These are phyloP conservation scores for barley (Hordeum vulgare) DNA, from an alignment of 176 grass and related monocot species.

Conservation along the genomic window DNA sequence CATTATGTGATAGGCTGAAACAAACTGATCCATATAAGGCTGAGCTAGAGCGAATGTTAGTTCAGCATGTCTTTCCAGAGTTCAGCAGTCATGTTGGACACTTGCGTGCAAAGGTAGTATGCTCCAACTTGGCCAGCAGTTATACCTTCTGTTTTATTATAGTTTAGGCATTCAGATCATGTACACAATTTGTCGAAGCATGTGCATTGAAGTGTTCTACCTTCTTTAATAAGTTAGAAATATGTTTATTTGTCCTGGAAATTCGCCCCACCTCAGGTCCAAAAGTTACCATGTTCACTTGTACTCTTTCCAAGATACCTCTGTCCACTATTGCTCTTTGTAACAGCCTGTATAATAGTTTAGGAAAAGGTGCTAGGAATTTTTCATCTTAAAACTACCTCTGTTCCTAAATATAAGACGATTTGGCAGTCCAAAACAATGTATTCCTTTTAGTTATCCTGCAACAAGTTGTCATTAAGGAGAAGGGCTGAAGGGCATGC, in stretches of 20 bases:
- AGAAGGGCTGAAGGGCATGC: not conserved
- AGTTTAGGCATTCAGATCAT: not conserved
- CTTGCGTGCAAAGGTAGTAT: slow-evolving; percentile 71
- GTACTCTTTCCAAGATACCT: not conserved
- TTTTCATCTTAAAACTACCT: not conserved
- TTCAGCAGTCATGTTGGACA: slow-evolving; percentile 69
- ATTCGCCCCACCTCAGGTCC: not conserved
- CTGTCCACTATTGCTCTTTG: not conserved
- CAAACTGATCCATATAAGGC: slow-evolving; percentile 88
- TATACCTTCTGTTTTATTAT: not conserved
- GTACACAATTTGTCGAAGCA: not conserved
- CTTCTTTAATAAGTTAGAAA: not conserved
- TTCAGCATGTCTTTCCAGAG: slow-evolving; percentile 91
- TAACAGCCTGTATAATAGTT: not conserved
- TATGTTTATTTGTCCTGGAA: not conserved
- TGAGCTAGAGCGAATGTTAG: slow-evolving; percentile 80
- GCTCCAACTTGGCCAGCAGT: slow-evolving; percentile 3
- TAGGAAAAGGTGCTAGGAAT: not conserved
- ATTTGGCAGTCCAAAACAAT: no score
- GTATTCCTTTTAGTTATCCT: not conserved
- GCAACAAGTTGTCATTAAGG: not conserved
- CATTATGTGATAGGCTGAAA: slow-evolving; percentile 91
- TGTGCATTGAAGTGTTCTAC: not conserved
- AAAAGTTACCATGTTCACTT: not conserved
- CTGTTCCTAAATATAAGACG: no score